Evolutionary conservation across 768 basidiomycete species (phyloP), one percentile per base, ranked within the genome.

Genomic region (Basidioascus undulatus): DNA sequence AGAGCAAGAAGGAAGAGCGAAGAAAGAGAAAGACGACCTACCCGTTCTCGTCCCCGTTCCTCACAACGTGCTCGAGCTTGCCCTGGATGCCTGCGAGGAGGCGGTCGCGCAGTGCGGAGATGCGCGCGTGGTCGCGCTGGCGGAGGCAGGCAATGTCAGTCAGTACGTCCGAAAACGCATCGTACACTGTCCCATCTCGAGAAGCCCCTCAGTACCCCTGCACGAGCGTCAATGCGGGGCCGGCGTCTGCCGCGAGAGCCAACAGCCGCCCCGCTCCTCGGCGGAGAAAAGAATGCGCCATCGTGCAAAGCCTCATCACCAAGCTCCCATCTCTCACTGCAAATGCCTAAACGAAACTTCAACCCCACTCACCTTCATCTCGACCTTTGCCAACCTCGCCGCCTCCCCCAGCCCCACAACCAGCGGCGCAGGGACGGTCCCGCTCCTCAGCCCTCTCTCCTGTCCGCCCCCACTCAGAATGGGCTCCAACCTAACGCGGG

Each of bases 391-490:
- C 54, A 98, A 70, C 44, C 84, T 70, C 40, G 83, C 82, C 27
- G 92, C 89, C 59, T 87, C 92, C 5, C 92, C 92, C 30, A 98
- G 60, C 5, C 92, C 92, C 24, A 94, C 86, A 9, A 72, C 77
- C 41, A 98, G 62, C 2, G 79, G 66, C 12, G 86, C 73, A 1
- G 92, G 72, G 11, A 98, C 64, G 0, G 92, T 98, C n/a, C 92
- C 92, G 49, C 81, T 84, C 42, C 92, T 63, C 52, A 98, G 59
- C 1, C 92, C 92, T 41, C 92, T 69, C 62, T 98, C 92, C 60
- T 98, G 92, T 9, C 92, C 92, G 47, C 92, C 92, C 44, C 92
- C 92, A 50, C 72, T 83, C 39, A 98, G 60, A 49, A 98, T 78
- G 1, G 92, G 92, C 54, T 96, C 92, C 50, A 96, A 61, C 39